Conservation (phyloP, 208 protist species). For the Wallacemonas collosoma region DNA sequence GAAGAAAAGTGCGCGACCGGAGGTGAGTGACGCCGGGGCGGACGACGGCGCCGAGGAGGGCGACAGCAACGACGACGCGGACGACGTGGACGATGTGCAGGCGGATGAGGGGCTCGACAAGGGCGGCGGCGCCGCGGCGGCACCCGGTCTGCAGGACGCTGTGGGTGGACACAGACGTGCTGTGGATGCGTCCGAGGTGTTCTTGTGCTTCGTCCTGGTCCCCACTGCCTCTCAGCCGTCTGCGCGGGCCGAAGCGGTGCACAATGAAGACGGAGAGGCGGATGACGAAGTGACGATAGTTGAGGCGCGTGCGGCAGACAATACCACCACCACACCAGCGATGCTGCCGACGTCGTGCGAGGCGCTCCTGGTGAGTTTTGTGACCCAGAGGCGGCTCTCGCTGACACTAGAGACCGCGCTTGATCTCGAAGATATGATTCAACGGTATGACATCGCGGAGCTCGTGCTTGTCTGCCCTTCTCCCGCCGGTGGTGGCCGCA, state of each 20-base stretch:
- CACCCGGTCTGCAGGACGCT: background rate
- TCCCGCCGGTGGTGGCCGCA: background rate
- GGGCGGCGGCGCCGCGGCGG: background rate
- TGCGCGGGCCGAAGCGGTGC: background rate
- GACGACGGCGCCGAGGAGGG: background rate
- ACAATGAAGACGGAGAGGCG: background rate
- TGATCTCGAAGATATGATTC: slow-evolving; percentile 71
- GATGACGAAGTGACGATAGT: background rate
- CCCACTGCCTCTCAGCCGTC: background rate
- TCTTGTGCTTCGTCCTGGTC: slow-evolving; percentile 60
- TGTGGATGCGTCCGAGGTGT: slow-evolving; percentile 58
- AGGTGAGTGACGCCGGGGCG: background rate
- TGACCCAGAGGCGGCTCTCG: slow-evolving; percentile 46
- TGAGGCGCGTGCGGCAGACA: no score
- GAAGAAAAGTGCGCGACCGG: background rate
- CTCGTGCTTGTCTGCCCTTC: slow-evolving; percentile 44
- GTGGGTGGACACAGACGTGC: background rate
- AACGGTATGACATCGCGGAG: slow-evolving; percentile 77
- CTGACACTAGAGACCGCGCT: slow-evolving; percentile 36
- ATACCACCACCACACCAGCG: no score
- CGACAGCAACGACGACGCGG: slow-evolving; percentile 13
- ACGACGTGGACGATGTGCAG: slow-evolving; percentile 24
- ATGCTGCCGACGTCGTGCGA: slow-evolving; percentile 19
- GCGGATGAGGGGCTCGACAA: slow-evolving; percentile 16
- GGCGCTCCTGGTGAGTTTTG: slow-evolving; percentile 77